Base-by-base conservation (phyloP, 495 filamentous ascomycete species). In the Neurospora sp. region DNA sequence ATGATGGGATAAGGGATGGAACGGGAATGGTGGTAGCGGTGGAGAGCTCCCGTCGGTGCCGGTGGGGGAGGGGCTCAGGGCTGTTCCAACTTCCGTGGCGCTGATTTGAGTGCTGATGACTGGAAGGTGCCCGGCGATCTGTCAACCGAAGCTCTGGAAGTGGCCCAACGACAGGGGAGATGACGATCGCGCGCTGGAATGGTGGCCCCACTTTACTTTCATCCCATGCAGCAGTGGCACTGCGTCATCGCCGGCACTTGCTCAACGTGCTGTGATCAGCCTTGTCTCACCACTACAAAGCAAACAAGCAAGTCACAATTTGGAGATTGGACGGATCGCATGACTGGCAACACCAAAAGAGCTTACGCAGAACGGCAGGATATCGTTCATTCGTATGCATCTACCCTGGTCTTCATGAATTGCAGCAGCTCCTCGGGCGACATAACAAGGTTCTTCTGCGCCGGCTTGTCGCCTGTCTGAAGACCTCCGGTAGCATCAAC, bases 291-390 rank as follows among this genome's bases (percentile, higher is more conserved):
- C 22, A 31, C 27, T 31, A 35, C 53, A 35, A 61, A 61, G 14
- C 27, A 61, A 65, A 65, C 53, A 65, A 65, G 53, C 27, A 61
- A 17, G 53, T 65, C 53, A 65, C 53, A 35, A 35, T 65, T 65
- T 35, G 1, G 53, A 35, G 12, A 65, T 65, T 37, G 53, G 27
- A 65, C 53, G 53, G 27, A 65, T 16, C 16, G 53, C 22, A 37
- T 27, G 14, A 17, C 53, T 65, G 53, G 53, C 53, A 35, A 16
- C 53, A 65, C 53, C 53, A 37, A 17, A 5, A 17, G 3, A 65
- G 53, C 53, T 65, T 35, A 65, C 53, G 94, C 93, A 96, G 79
- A 94, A 94, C 76, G 90, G 88, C 14, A 65, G 53, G 53, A 35
- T 35, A 35, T 65, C 53, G 53, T 35, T 65, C 53, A 83, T 72